Conservation (phyloP, 345 rosid genomes). For the Lepidium sativum region DNA sequence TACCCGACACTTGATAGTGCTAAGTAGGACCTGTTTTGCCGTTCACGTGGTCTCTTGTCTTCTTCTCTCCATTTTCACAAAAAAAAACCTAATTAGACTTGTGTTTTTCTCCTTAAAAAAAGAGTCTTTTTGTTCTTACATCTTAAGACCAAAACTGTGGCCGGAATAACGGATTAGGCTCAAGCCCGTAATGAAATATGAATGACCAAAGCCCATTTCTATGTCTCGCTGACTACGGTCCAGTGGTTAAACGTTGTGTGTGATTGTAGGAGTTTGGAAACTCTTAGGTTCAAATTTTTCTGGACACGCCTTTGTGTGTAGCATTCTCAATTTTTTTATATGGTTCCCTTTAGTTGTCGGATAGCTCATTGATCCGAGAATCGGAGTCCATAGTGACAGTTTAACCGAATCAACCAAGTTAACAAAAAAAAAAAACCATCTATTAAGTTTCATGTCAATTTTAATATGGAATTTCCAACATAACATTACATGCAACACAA, state of each 20-base stretch:
- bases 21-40: slow-evolving; percentile 4
- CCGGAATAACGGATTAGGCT: not conserved
- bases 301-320: no score
- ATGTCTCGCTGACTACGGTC: no score
- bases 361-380: no score
- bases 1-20: slow-evolving; percentile 10
- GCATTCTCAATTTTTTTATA: no score
- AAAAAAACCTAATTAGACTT: not conserved
- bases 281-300: no score
- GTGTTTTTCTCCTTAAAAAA: not conserved
- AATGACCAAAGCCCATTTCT: not conserved
- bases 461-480: not conserved
- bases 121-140: not conserved
- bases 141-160: not conserved
- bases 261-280: no score
- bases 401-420: no score
- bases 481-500: not conserved
- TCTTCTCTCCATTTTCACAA: slow-evolving; percentile 2
- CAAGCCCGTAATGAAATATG: not conserved
- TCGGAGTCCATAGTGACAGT: no score
- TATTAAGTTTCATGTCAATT: not conserved
- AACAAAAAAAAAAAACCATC: no score
- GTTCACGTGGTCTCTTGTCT: slow-evolving; percentile 2
- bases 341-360: no score
- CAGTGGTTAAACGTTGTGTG: no score